Base-by-base conservation (phyloP, 2,329 filamentous ascomycete genomes). In the Phialocephala subalpina region DNA sequence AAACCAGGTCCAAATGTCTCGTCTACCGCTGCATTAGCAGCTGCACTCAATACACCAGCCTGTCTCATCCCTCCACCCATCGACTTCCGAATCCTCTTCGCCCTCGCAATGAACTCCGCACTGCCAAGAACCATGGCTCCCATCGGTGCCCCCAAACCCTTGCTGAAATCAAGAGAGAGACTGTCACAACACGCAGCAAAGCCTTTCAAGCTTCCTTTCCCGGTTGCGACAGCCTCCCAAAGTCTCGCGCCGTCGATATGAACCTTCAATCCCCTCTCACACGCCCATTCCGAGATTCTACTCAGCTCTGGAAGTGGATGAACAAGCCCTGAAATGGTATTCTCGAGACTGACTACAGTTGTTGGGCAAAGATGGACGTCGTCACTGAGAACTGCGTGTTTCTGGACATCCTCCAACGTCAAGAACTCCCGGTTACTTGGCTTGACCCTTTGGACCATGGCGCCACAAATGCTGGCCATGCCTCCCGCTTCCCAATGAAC, bases 331-430 rank as follows among this genome's bases (percentile, higher is more conserved):
- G 87, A 62, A 97, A 84, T 0, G 5, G 94, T 97, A 76, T 97
- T 97, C 76, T 97, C 94, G 57, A 97, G 82, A 68, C 87, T 89
- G 71, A 97, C 92, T 60, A 97, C 86, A 49, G 87, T 86, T 0
- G 94, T 97, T 0, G 94, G 93, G 73, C 91, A 94, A 33, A 83
- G 82, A 77, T 97, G 92, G n/a, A 96, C 85, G 72, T 97, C 87
- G 60, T 92, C 85, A 70, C 83, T 70, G 0, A 94, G 76, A 0
- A 90, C 83, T 3, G 86, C 87, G 68, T 91, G 81, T 66, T 86
- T 84, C 74, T 89, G 79, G 20, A 97, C 80, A 73, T 97, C 94
- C 63, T 83, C 80, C 0, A 83, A 71, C 0, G 81, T 84, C 2
- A 84, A 72, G 75, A 96, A 87, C n/a, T 84, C 81, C 14, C 88